Conservation (phyloP, 1,284 basidiomycete genomes). For the Amylostereum areolatum region DNA sequence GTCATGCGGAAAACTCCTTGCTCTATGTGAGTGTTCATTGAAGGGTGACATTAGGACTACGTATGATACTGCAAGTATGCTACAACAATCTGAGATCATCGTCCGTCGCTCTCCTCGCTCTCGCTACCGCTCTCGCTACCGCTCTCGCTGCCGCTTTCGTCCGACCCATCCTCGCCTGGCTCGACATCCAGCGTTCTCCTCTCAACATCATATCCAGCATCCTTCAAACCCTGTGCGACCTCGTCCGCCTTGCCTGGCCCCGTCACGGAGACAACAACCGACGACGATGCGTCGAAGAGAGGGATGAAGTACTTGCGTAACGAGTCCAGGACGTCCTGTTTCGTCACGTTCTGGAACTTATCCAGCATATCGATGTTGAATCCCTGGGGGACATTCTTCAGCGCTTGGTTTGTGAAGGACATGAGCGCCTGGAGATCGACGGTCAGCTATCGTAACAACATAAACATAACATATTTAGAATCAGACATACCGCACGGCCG, state of each 20-base stretch:
- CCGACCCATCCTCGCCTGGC: slow-evolving; percentile 28
- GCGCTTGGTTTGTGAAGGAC: slow-evolving; percentile 83
- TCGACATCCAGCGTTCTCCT: slow-evolving; percentile 66
- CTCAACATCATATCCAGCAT: slow-evolving; percentile 77
- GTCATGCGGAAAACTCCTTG: too few relatives aligned
- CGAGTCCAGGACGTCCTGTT: slow-evolving; percentile 66
- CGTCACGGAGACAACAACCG: slow-evolving; percentile 79
- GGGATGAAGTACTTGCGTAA: slow-evolving; percentile 81
- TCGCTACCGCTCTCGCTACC: slow-evolving; percentile 31
- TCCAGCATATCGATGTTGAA: slow-evolving; percentile 72
- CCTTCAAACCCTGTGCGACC: slow-evolving; percentile 59
- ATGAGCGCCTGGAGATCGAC: slow-evolving; percentile 50
- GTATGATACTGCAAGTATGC: too few relatives aligned
- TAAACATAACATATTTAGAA: slow-evolving; percentile 1
- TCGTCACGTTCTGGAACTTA: slow-evolving; percentile 74
- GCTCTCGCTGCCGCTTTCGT: slow-evolving; percentile 21
- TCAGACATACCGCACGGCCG: slow-evolving; percentile 65
- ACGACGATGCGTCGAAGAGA: slow-evolving; percentile 75
- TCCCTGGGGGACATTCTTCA: slow-evolving; percentile 75
- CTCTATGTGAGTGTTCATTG: too few relatives aligned
- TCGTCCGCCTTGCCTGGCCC: slow-evolving; percentile 77
- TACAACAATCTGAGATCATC: too few relatives aligned
- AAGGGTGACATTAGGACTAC: too few relatives aligned
- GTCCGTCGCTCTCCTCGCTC: slow-evolving; percentile 13
- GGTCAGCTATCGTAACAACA: slow-evolving; percentile 1